Evolutionary conservation across 371 early-diverging fungal genomes (phyloP).

Genomic region (Lichtheimia ornata): DNA sequence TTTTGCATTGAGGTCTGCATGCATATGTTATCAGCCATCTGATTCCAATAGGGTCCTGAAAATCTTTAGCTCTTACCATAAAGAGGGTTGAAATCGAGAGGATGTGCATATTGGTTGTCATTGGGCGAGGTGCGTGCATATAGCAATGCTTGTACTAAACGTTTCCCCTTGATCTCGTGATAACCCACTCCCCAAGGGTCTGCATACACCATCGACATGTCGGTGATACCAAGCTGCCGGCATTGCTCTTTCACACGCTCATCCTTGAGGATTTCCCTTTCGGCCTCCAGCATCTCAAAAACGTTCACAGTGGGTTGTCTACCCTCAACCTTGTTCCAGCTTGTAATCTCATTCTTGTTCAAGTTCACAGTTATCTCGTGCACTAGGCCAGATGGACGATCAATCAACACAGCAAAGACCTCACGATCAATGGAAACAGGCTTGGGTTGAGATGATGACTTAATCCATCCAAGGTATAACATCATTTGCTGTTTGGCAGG

Average conservation of each 20-base stretch:
- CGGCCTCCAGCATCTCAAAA: constrained; percentile 43
- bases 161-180: constrained; percentile 35
- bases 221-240: constrained; percentile 36
- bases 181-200: constrained; percentile 51
- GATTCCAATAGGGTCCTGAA: not conserved
- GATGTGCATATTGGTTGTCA: constrained; percentile 53
- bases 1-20: constrained; percentile 31
- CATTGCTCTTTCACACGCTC: constrained; percentile 34
- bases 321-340: constrained; percentile 30
- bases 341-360: constrained; percentile 14
- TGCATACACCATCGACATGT: constrained; percentile 37
- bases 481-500: constrained; percentile 39
- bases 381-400: constrained; percentile 33
- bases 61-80: constrained; percentile 25
- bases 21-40: not conserved
- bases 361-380: constrained; percentile 40
- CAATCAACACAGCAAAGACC: constrained; percentile 35
- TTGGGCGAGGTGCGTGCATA: constrained; percentile 42
- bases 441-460: constrained; percentile 17
- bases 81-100: constrained; percentile 46
- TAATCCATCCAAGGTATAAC: constrained; percentile 41
- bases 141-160: constrained; percentile 43
- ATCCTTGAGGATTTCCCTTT: constrained; percentile 33
- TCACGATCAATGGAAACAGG: constrained; percentile 35
- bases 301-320: constrained; percentile 41